Evolutionary conservation across 768 basidiomycete genomes (phyloP).

Genomic region (Lactarius akahatsu): DNA sequence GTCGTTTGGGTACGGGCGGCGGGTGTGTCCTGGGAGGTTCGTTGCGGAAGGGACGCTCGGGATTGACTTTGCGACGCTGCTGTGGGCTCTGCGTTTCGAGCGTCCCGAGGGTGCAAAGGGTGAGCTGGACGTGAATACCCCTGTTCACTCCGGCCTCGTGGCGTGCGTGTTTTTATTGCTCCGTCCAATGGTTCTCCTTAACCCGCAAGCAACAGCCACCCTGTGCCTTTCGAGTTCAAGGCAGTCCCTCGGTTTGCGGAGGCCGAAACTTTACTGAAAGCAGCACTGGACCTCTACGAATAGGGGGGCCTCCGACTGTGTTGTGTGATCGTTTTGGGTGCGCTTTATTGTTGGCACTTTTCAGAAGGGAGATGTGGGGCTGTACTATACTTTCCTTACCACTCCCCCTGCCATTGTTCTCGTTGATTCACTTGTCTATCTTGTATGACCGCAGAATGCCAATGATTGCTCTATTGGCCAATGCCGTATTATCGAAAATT

Average conservation of each 20-base stretch:
- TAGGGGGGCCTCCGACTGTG: neutral
- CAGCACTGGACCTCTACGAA: neutral
- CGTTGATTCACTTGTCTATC: too few relatives aligned
- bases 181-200: neutral
- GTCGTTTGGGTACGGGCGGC: constrained; percentile 4
- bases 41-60: too few relatives aligned
- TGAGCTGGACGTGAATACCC: neutral
- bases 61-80: too few relatives aligned
- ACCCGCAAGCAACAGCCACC: neutral
- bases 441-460: too few relatives aligned
- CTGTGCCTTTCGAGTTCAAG: constrained; percentile 4
- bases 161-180: neutral
- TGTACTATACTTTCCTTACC: neutral
- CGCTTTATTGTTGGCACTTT: too few relatives aligned
- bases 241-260: constrained; percentile 8
- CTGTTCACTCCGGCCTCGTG: neutral
- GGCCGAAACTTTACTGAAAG: neutral
- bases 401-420: too few relatives aligned
- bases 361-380: neutral
- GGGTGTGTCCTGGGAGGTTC: too few relatives aligned
- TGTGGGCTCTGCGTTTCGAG: neutral
- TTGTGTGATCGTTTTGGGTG: neutral
- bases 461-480: too few relatives aligned
- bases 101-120: neutral
- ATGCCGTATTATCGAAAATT: too few relatives aligned